phyloP scores from a whole-genome alignment of 169 alveolate genomes.

The Plasmodium yoelii region DNA sequence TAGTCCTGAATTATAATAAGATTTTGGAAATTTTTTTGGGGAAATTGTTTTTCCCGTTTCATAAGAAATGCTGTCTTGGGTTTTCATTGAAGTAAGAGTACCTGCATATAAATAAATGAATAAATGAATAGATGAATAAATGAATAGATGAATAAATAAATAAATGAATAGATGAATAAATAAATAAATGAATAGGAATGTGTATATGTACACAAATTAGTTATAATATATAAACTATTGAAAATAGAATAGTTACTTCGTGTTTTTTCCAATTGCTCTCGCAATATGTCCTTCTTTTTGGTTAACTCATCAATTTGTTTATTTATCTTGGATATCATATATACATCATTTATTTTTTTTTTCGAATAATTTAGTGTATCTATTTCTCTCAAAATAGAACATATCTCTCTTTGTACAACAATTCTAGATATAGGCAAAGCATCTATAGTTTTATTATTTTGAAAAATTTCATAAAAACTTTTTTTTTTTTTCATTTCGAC shows the following conservation, averaged over 20 bases:
- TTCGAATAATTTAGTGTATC: conserved; percentile 44
- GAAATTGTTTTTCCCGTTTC: conserved; percentile 13
- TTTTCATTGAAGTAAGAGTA: conserved; percentile 1
- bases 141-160: too few species aligned
- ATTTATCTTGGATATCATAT: conserved; percentile 10
- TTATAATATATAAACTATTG: neutral
- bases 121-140: too few species aligned
- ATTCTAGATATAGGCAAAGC: conserved; percentile 55
- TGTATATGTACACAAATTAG: neutral
- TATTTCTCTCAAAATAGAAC: conserved; percentile 62
- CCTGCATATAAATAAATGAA: conserved; percentile 11
- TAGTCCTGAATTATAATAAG: conserved; percentile 5
- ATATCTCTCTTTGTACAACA: conserved; percentile 54
- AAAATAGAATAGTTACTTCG: conserved; percentile 16
- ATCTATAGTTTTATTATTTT: conserved; percentile 45
- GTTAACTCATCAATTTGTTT: conserved; percentile 38
- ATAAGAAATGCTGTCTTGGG: conserved; percentile 5
- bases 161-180: too few species aligned
- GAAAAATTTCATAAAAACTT: conserved; percentile 53
- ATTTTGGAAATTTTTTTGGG: conserved; percentile 15
- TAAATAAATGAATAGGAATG: too few species aligned
- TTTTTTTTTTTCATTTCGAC: conserved; percentile 62
- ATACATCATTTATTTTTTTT: conserved; percentile 20
- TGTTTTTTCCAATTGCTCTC: conserved; percentile 49
- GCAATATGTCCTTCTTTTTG: conserved; percentile 27